Base-by-base conservation (phyloP, 495 filamentous ascomycete genomes). In the Xylaria intraflava region DNA sequence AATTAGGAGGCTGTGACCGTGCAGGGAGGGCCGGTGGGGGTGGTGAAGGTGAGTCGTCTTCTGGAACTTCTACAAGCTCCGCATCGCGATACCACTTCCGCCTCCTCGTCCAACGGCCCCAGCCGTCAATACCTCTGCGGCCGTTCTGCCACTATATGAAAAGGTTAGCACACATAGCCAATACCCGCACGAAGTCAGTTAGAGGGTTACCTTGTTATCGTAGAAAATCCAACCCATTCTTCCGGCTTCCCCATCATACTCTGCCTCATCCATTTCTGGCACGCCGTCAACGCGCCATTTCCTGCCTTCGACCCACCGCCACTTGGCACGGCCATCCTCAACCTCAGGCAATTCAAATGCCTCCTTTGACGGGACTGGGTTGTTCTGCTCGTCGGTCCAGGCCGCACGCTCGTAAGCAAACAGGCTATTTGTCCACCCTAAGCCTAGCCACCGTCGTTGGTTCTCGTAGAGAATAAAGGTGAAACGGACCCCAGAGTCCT, bases 381-480 rank as follows among this genome's bases (percentile, higher is more conserved):
- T 93, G 43, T 95, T 78, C 65, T 96, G 88, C 67, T 99, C 94
- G 62, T 99, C 93, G 5, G 94, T 96, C 90, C 91, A 99, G 1
- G 91, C 75, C 6, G 82, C 79, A 29, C 93, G 80, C 63, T 99
- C 93, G 57, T 96, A 88, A 0, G 88, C 83, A 56, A 98, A 87
- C 30, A 97, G 70, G 6, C 85, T 93, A 11, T 84, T 84, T 0
- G 94, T 97, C 93, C 93, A 99, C 3, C 93, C 93, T 17, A 97
- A 75, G 2, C 90, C 94, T 11, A 97, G 68, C 93, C 93, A 99
- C 35, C 93, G 82, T 22, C 93, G 84, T 68, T 99, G 92, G 57
- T 99, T 99, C 65, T 99, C 93, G 62, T 88, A 97, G 2, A 97
- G 78, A 45, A 91, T 86, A 57, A 99, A 99, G 0, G 93, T 97